Base-by-base conservation (phyloP, 78 protist genomes). In the Pigoraptor vietnamica region DNA sequence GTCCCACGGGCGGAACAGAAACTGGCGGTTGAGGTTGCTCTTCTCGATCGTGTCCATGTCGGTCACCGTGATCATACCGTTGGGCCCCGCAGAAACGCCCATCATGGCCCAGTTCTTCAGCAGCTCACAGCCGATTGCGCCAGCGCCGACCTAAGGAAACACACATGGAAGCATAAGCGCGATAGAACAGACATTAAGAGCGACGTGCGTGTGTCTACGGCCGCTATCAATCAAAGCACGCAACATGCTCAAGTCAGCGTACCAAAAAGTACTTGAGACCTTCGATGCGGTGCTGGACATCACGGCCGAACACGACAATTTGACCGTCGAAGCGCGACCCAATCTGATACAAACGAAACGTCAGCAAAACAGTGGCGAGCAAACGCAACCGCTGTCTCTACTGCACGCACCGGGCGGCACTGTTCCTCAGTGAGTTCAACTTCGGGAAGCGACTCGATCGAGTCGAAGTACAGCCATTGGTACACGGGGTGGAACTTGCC, bases 111-210 rank as follows among this genome's bases (percentile, higher is more conserved):
- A 95, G 94, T 90, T 92, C 94, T 99, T 99, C 89, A 98, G 87
- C 92, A 97, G 55, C 93, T 99, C 99, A 92, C 99, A 99, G 35
- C 99, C 99, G 33, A 99, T 95, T 6, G 99, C 99, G 29, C 99
- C 99, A 0, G 99, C 97, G 38, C 99, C 99, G 24, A 99, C 99
- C 24, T 94, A 95, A 21, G 29, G 67, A 48, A 48, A 48, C 67
- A 48, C 67, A 48, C 67, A 48, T 14, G 67, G 67, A n/a, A n/a
- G n/a, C n/a, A n/a, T n/a, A n/a, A n/a, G n/a, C n/a, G n/a, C n/a
- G n/a, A n/a, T n/a, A n/a, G n/a, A n/a, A n/a, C n/a, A n/a, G n/a
- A n/a, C n/a, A n/a, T n/a, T n/a, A n/a, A n/a, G n/a, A n/a, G n/a
- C n/a, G n/a, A n/a, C n/a, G 67, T 48, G 14, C 67, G 67, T 48